Evolutionary conservation across 768 basidiomycete genomes (phyloP).

Genomic region (Pisolithus albus): DNA sequence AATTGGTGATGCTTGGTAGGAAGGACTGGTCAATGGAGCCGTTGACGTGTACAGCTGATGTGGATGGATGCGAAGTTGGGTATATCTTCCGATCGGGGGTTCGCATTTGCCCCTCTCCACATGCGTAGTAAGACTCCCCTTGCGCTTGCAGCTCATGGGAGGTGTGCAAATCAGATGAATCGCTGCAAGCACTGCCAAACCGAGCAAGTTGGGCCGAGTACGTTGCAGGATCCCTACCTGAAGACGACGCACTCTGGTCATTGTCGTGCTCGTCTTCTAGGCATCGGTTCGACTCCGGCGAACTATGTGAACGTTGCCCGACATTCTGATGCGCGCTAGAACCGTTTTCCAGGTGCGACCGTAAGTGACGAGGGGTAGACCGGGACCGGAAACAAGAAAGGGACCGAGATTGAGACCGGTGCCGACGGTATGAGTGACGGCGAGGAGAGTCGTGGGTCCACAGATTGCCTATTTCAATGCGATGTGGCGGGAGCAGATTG

Average conservation of each 20-base stretch:
- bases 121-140: too few species aligned
- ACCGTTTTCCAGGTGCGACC: too few species aligned
- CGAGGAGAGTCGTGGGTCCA: slow-evolving; percentile 25
- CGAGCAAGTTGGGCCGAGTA: too few species aligned
- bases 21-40: background rate
- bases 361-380: background rate
- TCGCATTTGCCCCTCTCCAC: too few species aligned
- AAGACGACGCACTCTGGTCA: too few species aligned
- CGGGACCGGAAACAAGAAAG: slow-evolving; percentile 23
- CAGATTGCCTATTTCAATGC: slow-evolving; percentile 17
- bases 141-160: too few species aligned
- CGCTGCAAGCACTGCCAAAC: too few species aligned
- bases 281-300: slow-evolving; percentile 4
- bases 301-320: background rate
- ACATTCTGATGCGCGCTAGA: background rate
- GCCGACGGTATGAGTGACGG: slow-evolving; percentile 13
- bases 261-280: background rate
- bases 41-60: background rate
- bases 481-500: slow-evolving; percentile 32
- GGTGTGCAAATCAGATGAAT: too few species aligned
- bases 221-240: too few species aligned
- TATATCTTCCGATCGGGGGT: background rate
- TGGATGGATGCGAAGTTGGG: background rate
- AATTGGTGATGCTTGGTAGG: background rate
- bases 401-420: slow-evolving; percentile 16